These are phyloP conservation scores for Candida incommunis DNA, from an alignment of 805 yeast genomes.

Conservation along the genomic window DNA sequence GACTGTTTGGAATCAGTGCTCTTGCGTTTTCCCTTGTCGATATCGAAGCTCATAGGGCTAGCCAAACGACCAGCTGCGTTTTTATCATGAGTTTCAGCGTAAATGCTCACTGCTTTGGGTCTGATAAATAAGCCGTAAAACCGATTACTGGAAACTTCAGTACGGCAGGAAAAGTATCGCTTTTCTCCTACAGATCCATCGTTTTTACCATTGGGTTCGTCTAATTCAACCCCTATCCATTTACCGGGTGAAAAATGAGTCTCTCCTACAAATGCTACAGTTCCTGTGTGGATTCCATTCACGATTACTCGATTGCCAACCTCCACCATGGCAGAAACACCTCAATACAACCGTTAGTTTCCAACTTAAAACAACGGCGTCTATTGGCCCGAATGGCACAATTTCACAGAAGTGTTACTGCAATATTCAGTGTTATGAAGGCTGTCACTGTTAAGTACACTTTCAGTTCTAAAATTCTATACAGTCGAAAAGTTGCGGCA, in stretches of 20 bases:
- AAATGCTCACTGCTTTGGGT: conserved; percentile 54
- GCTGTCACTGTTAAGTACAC: too few relatives aligned
- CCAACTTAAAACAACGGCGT: too few relatives aligned
- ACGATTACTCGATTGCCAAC: not conserved
- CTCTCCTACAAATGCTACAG: conserved; percentile 54
- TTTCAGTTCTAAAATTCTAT: too few relatives aligned
- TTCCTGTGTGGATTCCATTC: conserved; percentile 29
- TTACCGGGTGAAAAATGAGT: conserved; percentile 29
- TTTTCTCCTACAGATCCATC: conserved; percentile 59
- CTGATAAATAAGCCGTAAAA: conserved; percentile 67
- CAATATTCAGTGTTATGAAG: too few relatives aligned
- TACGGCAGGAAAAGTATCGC: conserved; percentile 40
- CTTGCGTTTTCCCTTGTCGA: not conserved
- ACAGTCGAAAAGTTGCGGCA: too few relatives aligned
- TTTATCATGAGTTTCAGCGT: conserved; percentile 41
- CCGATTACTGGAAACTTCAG: conserved; percentile 14
- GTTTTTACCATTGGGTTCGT: conserved; percentile 78
- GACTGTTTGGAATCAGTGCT: not conserved
- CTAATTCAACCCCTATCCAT: conserved; percentile 82
- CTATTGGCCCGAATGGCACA: too few relatives aligned
- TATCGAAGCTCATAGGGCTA: not conserved
- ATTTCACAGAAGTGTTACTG: too few relatives aligned
- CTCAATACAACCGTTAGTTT: too few relatives aligned
- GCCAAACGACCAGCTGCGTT: not conserved
- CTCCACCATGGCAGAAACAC: not conserved